phyloP scores from a whole-genome alignment of 495 filamentous ascomycete genomes.

The Penicillium atrosanguineum region DNA sequence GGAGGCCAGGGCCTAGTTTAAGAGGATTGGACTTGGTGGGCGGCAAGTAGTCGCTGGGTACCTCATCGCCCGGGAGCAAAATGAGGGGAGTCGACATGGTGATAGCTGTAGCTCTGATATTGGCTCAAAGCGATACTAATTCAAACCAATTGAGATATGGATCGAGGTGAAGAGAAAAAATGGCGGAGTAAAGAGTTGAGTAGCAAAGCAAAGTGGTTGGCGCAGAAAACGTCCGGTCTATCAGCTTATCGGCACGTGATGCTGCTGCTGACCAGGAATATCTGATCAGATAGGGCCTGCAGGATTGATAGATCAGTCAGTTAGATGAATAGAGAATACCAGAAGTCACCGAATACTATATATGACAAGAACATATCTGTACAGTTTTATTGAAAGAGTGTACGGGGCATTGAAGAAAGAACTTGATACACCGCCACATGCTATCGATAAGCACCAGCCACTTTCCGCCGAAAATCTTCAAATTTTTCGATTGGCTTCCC shows the following conservation, averaged over 20 bases:
- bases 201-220: neutral
- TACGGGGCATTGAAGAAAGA: neutral
- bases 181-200: neutral
- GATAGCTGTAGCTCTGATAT: neutral
- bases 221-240: constrained; percentile 8
- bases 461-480: constrained; percentile 30
- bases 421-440: constrained; percentile 24
- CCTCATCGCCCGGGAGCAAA: constrained; percentile 75
- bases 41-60: constrained; percentile 58
- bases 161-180: neutral
- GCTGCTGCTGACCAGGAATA: neutral
- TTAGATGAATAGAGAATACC: neutral
- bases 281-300: neutral
- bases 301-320: neutral
- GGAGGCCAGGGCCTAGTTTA: constrained; percentile 80
- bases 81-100: constrained; percentile 48
- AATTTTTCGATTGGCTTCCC: constrained; percentile 26
- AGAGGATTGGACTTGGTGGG: constrained; percentile 64
- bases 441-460: constrained; percentile 46
- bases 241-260: constrained; percentile 26
- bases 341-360: neutral
- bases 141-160: neutral
- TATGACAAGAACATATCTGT: neutral
- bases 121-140: neutral
- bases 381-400: neutral